These are phyloP conservation scores for Suillus fuscotomentosus DNA, from an alignment of 768 basidiomycete genomes.

Conservation along the genomic window DNA sequence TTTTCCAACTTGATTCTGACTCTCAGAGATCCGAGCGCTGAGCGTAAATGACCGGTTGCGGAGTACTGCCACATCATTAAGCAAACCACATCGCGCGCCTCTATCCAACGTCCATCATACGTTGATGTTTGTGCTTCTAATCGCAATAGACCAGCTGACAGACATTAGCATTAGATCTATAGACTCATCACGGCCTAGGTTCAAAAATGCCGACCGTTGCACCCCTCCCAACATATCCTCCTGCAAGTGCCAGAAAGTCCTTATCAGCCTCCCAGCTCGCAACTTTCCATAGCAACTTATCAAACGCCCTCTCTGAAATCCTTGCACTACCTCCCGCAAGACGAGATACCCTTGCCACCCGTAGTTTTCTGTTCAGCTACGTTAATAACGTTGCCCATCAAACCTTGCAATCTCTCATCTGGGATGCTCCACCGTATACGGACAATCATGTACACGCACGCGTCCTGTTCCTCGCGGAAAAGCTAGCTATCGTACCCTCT, in stretches of 20 bases:
- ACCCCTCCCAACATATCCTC: constrained; percentile 57
- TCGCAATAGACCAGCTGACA: not conserved
- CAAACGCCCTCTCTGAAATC: constrained; percentile 43
- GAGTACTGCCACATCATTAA: not conserved
- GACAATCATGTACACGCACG: constrained; percentile 48
- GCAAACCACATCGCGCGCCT: not conserved
- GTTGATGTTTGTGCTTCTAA: not conserved
- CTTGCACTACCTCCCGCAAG: constrained; percentile 49
- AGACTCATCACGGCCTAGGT: not conserved
- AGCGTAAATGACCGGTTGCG: not conserved
- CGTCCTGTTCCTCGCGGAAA: constrained; percentile 57
- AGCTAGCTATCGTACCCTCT: constrained; percentile 38
- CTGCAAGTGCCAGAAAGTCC: constrained; percentile 42
- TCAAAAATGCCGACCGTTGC: constrained; percentile 26
- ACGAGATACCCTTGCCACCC: constrained; percentile 42
- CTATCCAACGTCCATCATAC: not conserved
- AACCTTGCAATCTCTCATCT: constrained; percentile 55
- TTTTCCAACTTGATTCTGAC: too few relatives aligned
- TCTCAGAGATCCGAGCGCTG: too few relatives aligned
- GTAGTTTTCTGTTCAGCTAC: constrained; percentile 55
- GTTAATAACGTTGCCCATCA: constrained; percentile 54
- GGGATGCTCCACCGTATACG: constrained; percentile 39
- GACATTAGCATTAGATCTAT: not conserved
- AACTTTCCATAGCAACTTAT: constrained; percentile 46
- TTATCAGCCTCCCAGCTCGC: constrained; percentile 53